phyloP scores from a whole-genome alignment of 148 eudicot species.

The Gaultheria prostrata region DNA sequence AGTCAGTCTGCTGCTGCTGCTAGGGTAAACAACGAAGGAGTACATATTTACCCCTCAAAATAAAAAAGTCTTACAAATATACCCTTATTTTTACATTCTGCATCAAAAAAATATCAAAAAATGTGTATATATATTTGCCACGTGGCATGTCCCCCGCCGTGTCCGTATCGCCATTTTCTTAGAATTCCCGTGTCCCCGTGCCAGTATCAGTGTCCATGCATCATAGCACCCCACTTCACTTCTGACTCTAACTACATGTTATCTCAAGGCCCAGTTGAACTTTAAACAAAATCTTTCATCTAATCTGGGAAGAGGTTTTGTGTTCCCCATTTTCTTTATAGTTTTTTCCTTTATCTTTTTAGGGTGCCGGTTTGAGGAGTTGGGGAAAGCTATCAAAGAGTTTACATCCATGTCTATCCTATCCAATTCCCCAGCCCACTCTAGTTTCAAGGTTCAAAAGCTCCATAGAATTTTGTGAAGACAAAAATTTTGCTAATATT shows the following conservation, averaged over 20 bases:
- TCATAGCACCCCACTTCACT: no score
- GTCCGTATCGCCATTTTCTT: no score
- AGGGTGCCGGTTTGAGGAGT: background rate
- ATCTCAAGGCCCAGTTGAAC: background rate
- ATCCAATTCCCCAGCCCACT: background rate
- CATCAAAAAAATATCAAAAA: no score
- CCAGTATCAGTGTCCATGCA: no score
- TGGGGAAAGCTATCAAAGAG: background rate
- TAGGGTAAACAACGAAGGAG: no score
- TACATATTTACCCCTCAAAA: no score
- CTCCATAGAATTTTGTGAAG: background rate
- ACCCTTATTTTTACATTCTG: no score
- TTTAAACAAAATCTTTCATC: background rate
- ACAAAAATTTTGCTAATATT: background rate
- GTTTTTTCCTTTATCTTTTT: background rate
- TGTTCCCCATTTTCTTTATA: background rate
- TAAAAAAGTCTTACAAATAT: no score
- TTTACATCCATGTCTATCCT: background rate
- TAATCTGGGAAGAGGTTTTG: background rate
- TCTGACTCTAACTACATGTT: constrained; percentile 3
- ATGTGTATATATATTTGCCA: no score
- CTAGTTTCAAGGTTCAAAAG: background rate
- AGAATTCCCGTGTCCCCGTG: no score
- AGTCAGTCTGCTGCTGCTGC: no score
- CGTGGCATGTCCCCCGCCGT: no score